Evolutionary conservation across 1,284 basidiomycete species (phyloP), one percentile per base, ranked within the genome.

Genomic region (Athelia sp.): DNA sequence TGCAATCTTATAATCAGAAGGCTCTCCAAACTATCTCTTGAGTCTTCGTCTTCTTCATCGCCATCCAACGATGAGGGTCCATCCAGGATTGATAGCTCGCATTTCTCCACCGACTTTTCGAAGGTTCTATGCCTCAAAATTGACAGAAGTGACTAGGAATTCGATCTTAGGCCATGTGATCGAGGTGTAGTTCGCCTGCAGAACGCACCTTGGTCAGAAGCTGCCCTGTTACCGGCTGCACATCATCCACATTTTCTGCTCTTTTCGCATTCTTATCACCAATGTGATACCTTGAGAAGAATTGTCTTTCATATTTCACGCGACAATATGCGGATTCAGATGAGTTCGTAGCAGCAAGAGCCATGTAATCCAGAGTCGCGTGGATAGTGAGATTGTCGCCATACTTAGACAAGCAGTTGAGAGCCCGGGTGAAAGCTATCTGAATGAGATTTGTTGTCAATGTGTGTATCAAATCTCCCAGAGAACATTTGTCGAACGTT

Each of bases 321-420:
- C 84, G 78, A 63, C 82, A 84, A 58, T 87, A 91, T 9, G 89
- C 88, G 23, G 89, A 87, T 58, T 84, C 78, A 6, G 88, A 82
- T 1, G 82, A 81, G 62, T 90, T 91, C 21, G 86, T 87, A 1
- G 83, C 70, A 43, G 84, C 87, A 24, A 92, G 62, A 9, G 82
- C 74, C 21, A 91, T 62, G 21, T 68, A 66, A 26, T 85, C 81
- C 1, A 72, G 61, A 9, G 78, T 78, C 4, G 83, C 86, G 53
- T 82, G 75, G 42, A 92, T 74, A 26, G 78, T 74, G 45, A 91
- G 68, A 53, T 90, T 87, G 52, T 91, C 89, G 43, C 89, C 86
- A 61, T 89, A 91, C 67, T 78, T 81, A 34, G 87, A 82, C 43
- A 91, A 71, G 63, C 89, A 91, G 9, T 76, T 72, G 44, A 91